Evolutionary conservation across 805 yeast species (phyloP).

Genomic region (Scheffersomyces amazonensis): DNA sequence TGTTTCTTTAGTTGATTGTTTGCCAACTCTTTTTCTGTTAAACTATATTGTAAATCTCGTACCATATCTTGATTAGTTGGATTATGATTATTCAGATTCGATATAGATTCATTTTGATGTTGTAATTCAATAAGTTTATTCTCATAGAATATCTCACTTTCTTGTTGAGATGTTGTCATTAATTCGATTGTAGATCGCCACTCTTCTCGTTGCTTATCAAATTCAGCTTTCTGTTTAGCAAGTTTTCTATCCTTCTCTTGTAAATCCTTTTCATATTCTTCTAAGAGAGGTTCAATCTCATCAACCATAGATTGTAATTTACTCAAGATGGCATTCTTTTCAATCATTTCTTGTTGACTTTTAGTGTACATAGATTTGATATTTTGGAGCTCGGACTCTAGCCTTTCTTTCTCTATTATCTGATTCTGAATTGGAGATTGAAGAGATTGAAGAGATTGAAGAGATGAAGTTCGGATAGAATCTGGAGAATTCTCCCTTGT

Average conservation of each 20-base stretch:
- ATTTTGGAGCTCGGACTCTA: constrained; percentile 7
- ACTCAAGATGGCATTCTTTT: constrained; percentile 42
- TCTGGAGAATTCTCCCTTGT: not conserved
- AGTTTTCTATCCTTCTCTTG: constrained; percentile 45
- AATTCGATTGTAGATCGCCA: constrained; percentile 56
- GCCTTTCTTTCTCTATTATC: not conserved
- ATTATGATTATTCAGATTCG: too few species aligned
- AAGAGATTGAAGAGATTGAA: too few species aligned
- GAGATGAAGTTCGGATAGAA: not conserved
- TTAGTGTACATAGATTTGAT: constrained; percentile 20
- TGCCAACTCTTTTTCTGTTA: too few species aligned
- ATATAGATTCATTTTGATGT: constrained; percentile 3
- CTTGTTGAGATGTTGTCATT: constrained; percentile 53
- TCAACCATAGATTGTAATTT: constrained; percentile 48
- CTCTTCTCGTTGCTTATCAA: constrained; percentile 56
- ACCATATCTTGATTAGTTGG: not conserved
- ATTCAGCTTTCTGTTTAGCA: constrained; percentile 19
- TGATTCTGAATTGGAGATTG: not conserved
- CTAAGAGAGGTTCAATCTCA: constrained; percentile 39
- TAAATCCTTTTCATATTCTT: constrained; percentile 37
- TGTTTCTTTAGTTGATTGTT: too few species aligned
- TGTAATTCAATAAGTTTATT: constrained; percentile 41
- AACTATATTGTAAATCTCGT: too few species aligned
- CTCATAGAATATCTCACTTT: constrained; percentile 49
- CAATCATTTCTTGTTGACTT: constrained; percentile 30